Percentiles rank a stretch among this genome's conserved stretches.
These are phyloP conservation scores for Diospyros lotus DNA, from an alignment of 148 eudicot genomes.

Conservation along the genomic window DNA sequence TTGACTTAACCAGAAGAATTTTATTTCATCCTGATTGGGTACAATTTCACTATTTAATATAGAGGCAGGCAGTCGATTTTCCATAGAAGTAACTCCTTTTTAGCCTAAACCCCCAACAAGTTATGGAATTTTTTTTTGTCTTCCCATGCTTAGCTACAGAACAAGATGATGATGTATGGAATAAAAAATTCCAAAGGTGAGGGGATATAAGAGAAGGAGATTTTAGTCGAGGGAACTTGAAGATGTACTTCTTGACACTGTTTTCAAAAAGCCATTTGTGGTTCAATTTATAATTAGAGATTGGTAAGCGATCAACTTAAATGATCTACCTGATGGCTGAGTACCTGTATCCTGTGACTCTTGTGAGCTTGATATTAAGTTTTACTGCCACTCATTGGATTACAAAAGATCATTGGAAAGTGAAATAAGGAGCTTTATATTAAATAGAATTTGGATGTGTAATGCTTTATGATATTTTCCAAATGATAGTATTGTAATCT, in stretches of 20 bases:
- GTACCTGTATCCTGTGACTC: too few relatives aligned
- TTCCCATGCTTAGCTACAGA: neutral
- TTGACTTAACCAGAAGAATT: neutral
- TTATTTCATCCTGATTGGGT: neutral
- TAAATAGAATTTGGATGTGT: neutral
- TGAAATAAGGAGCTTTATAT: too few relatives aligned
- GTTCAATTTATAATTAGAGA: too few relatives aligned
- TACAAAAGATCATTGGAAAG: too few relatives aligned
- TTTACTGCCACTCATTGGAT: too few relatives aligned
- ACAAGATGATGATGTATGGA: neutral
- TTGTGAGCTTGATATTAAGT: too few relatives aligned
- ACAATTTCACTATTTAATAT: neutral
- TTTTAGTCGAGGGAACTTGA: neutral
- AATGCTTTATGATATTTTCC: conserved; percentile 1
- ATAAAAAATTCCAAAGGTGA: neutral
- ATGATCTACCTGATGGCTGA: too few relatives aligned
- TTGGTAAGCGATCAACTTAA: too few relatives aligned
- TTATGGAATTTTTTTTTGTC: neutral
- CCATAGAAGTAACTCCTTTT: neutral
- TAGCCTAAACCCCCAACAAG: neutral
- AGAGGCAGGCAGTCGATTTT: neutral
- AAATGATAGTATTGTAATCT: neutral
- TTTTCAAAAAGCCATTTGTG: too few relatives aligned
- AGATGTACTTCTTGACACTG: too few relatives aligned
- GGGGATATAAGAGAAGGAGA: neutral